Conservation (phyloP, 768 basidiomycete genomes). For the Suillus cothurnatus region DNA sequence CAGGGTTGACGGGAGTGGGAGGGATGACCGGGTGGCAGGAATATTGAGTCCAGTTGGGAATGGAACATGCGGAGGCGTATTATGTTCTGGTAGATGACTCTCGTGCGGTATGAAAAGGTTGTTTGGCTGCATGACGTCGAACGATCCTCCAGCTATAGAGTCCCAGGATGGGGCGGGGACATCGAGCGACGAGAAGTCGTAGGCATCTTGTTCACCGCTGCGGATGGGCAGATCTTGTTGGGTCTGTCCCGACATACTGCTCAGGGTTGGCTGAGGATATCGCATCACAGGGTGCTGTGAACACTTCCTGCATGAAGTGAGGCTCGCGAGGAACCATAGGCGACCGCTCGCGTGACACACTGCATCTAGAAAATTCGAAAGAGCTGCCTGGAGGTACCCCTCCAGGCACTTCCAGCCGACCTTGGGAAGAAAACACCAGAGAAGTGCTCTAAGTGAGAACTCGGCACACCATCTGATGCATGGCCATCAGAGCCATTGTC, state of each 20-base stretch:
- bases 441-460: background rate
- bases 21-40: too few relatives aligned
- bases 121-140: background rate
- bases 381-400: background rate
- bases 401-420: background rate
- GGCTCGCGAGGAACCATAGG: background rate
- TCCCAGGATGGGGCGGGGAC: background rate
- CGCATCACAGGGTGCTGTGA: background rate
- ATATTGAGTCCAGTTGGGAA: too few relatives aligned
- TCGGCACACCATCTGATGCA: background rate
- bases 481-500: background rate
- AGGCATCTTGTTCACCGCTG: too few relatives aligned
- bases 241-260: too few relatives aligned
- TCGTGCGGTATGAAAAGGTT: too few relatives aligned
- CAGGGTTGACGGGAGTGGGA: too few relatives aligned
- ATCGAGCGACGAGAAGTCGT: too few relatives aligned
- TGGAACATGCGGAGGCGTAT: too few relatives aligned
- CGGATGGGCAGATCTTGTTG: too few relatives aligned
- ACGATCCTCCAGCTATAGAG: background rate
- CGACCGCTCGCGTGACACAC: background rate
- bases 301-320: background rate
- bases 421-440: background rate
- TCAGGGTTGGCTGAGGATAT: background rate
- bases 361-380: background rate
- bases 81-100: too few relatives aligned